Base-by-base conservation (phyloP, 164 flowering plant species). In the Dillenia turbinata region DNA sequence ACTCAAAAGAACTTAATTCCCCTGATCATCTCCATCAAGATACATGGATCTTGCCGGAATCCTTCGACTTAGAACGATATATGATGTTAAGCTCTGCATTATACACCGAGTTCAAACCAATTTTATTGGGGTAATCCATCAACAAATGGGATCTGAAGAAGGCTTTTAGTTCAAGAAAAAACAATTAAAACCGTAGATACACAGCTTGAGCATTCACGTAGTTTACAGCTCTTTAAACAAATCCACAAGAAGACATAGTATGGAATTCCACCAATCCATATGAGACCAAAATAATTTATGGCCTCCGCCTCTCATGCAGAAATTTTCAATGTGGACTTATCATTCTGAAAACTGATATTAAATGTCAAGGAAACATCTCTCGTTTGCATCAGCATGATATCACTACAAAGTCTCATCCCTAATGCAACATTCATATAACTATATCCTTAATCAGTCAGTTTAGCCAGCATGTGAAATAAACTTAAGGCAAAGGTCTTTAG, bases 221-320 rank as follows among this genome's bases (percentile, higher is more conserved):
- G 62, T n/a, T 14, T 12, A 8, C 9, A 50, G 57, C 10, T 22
- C 43, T 12, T 6, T 52, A 11, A 8, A 26, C 17, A 4, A 33
- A 4, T 7, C 40, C 40, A 33, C 40, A 33, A 33, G 7, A 33
- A 33, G 40, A 33, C 5, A 24, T 14, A 15, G 26, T 9, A 51
- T 15, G 14, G 16, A 52, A 50, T 26, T 50, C 71, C 62, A 51
- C 53, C 54, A 12, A 53, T 52, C 57, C 49, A 45, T 24, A 65
- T 44, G 57, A 48, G 45, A 50, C 56, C 56, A 58, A 22, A 52
- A 44, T 51, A 16, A 44, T 56, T 45, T 13, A 57, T 58, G 26
- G 52, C 46, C 52, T 50, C 52, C 46, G 52, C 50, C 52, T 19
- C 15, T 24, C 51, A 45, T 22, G 19, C 52, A 17, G 47, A 47